These are phyloP conservation scores for Boletus rubropictus DNA, from an alignment of 768 basidiomycete genomes.

Conservation along the genomic window DNA sequence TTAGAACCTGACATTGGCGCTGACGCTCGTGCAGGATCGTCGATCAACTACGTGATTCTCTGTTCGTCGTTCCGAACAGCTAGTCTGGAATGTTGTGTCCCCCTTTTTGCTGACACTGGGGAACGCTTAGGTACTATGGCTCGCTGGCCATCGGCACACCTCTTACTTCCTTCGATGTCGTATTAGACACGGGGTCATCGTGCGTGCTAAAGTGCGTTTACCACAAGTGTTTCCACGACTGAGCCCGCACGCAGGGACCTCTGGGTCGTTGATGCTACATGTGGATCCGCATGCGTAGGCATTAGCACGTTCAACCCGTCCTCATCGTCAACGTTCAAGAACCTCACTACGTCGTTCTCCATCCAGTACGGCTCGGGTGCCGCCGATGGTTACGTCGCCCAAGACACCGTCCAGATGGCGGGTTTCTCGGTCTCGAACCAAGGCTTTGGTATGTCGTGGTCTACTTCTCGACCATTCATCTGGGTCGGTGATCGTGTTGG, in stretches of 20 bases:
- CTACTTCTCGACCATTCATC: background rate
- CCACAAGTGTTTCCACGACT: background rate
- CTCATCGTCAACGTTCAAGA: conserved; percentile 35
- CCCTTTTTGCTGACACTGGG: background rate
- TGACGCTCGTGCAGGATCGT: conserved; percentile 40
- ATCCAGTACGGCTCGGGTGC: conserved; percentile 46
- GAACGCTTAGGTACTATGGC: conserved; percentile 31
- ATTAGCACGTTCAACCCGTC: conserved; percentile 30
- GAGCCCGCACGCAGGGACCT: conserved; percentile 36
- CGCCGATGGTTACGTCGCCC: conserved; percentile 40
- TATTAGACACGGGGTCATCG: conserved; percentile 50
- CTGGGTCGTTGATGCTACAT: conserved; percentile 41
- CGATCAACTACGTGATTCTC: conserved; percentile 63
- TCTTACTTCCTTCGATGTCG: conserved; percentile 39
- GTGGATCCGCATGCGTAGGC: conserved; percentile 28
- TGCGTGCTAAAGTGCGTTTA: conserved; percentile 5
- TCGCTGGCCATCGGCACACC: conserved; percentile 43
- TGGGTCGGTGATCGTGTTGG: background rate
- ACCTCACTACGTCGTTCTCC: conserved; percentile 32
- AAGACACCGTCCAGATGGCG: conserved; percentile 46
- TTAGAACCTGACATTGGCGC: background rate
- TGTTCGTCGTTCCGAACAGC: conserved; percentile 32
- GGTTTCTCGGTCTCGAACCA: conserved; percentile 47
- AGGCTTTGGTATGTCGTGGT: conserved; percentile 32
- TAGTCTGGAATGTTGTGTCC: background rate